Evolutionary conservation across 148 eudicot species (phyloP).

Genomic region (Heliosperma pusillum): DNA sequence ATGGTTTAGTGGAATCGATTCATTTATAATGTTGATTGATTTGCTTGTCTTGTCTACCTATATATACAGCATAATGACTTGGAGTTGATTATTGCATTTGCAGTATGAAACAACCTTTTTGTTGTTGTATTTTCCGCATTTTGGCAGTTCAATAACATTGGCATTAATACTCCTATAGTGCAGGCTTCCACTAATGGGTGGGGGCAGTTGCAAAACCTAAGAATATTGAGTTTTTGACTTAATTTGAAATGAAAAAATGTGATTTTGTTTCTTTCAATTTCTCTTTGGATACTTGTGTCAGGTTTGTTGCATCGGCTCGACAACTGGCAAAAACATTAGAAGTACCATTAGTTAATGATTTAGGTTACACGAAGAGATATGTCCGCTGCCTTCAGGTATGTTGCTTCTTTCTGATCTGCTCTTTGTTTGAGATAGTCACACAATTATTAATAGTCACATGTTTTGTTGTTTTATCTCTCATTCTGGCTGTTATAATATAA

Average conservation of each 20-base stretch:
- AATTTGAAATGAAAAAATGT: background rate
- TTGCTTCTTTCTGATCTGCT: background rate
- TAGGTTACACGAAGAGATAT: slow-evolving; percentile 95
- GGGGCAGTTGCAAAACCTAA: background rate
- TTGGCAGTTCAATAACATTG: background rate
- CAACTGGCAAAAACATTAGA: slow-evolving; percentile 80
- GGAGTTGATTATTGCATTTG: background rate
- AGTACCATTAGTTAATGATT: slow-evolving; percentile 80
- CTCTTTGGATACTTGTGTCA: slow-evolving; percentile 21
- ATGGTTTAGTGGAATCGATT: background rate
- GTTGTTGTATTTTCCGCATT: background rate
- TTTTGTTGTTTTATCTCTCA: background rate
- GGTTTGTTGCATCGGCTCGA: slow-evolving; percentile 75
- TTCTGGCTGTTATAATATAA: background rate
- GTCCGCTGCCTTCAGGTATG: slow-evolving; percentile 95
- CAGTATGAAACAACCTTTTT: background rate
- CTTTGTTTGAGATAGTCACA: background rate
- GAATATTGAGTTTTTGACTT: background rate
- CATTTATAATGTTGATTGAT: background rate
- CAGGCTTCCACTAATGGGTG: no score
- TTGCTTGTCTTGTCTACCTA: background rate
- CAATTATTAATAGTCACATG: background rate
- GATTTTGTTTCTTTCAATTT: background rate
- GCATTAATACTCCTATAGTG: no score
- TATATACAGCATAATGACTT: background rate